Evolutionary conservation across 257 asterid species (phyloP).

Genomic region (Solanum pinnatisectum): DNA sequence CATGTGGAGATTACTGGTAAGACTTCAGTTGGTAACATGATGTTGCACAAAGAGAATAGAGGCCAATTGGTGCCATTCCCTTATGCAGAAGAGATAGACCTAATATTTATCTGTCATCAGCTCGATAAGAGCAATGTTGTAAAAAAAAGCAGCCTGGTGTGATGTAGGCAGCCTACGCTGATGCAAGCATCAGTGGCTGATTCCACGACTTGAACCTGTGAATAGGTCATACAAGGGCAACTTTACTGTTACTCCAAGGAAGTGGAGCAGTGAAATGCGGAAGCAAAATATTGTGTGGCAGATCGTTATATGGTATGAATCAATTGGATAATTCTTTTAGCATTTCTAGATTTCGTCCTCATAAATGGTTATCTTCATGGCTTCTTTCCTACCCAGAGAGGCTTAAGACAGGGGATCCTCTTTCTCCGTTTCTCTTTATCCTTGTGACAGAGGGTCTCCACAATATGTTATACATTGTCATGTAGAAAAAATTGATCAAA

Average conservation of each 20-base stretch:
- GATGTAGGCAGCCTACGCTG: not conserved
- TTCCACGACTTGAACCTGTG: not conserved
- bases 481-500: not conserved
- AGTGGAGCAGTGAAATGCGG: not conserved
- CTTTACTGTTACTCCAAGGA: not conserved
- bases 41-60: not conserved
- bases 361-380: not conserved
- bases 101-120: not conserved
- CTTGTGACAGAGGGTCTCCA: not conserved
- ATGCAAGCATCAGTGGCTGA: not conserved
- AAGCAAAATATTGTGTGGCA: not conserved
- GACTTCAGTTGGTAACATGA: not conserved
- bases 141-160: not conserved
- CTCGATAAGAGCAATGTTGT: not conserved
- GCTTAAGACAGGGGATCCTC: not conserved
- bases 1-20: slow-evolving; percentile 35
- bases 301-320: not conserved
- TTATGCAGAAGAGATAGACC: not conserved
- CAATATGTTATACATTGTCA: not conserved
- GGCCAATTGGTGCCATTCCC: not conserved
- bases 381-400: not conserved
- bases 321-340: not conserved
- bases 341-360: not conserved
- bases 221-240: not conserved
- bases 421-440: not conserved